Base-by-base conservation (phyloP, 495 filamentous ascomycete species). In the Neurospora africana region DNA sequence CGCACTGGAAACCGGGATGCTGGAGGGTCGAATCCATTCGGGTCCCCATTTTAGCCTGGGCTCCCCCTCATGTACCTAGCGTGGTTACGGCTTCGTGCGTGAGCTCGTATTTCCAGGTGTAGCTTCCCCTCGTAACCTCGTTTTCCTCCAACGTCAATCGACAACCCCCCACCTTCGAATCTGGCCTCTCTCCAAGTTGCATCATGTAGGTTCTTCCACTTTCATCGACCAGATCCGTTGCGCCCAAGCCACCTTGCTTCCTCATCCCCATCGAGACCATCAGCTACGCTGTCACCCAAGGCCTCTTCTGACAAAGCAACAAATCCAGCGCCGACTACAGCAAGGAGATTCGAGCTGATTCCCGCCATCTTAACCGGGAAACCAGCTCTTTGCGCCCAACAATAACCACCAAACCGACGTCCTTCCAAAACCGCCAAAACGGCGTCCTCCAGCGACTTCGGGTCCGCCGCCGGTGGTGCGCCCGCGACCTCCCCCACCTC, bases 371-470 rank as follows among this genome's bases (percentile, higher is more conserved):
- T 19, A 17, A 61, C 23, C 53, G 53, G 53, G 53, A 61, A 61
- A 17, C 53, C 53, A 61, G 53, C 53, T 61, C 53, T 27, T 3
- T 33, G 53, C 53, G 23, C 7, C 30, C 15, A 27, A 30, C 6
- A 61, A 61, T 30, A 61, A 61, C 27, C 27, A 61, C 27, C 7
- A 23, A 58, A 17, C 53, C 23, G 4, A 13, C 68, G 68, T 69
- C 21, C 41, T 30, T 27, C 77, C 44, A 79, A 79, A 65, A 85
- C 75, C 81, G 77, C 73, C 77, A 86, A 78, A 77, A 82, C 74
- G 79, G 77, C 77, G 78, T 80, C 78, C 74, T 71, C 21, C 71
- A 33, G 70, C 58, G 27, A 72, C 68, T 73, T 72, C 43, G 73
- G 68, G 75, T 76, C 72, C 76, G 76, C 40, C 73, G 79, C 43